Percentiles rank a stretch among this genome's conserved stretches.
phyloP scores from a whole-genome alignment of 1,284 basidiomycete genomes.

The Apiotrichum mycotoxinovorans region DNA sequence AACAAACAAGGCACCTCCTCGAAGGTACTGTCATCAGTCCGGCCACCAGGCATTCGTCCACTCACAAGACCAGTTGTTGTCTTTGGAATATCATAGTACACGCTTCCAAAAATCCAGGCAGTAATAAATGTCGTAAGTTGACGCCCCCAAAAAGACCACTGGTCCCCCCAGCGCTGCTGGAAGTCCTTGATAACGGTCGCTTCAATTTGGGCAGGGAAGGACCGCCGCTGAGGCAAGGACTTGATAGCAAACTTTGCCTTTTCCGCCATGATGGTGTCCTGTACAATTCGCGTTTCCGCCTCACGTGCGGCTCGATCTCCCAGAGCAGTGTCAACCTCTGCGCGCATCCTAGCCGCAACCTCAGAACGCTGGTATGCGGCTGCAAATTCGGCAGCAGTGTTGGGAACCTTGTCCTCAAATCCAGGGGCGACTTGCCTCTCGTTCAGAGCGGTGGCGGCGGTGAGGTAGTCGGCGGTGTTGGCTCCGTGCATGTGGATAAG shows the following conservation, averaged over 20 bases:
- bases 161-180: slow-evolving; percentile 43
- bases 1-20: slow-evolving; percentile 64
- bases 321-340: slow-evolving; percentile 36
- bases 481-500: slow-evolving; percentile 56
- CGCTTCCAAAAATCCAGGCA: slow-evolving; percentile 59
- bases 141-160: slow-evolving; percentile 34
- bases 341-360: slow-evolving; percentile 29
- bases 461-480: slow-evolving; percentile 58
- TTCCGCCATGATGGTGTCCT: slow-evolving; percentile 22
- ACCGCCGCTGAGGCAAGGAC: slow-evolving; percentile 26
- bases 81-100: slow-evolving; percentile 64
- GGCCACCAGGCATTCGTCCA: slow-evolving; percentile 56
- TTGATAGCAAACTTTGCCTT: slow-evolving; percentile 24
- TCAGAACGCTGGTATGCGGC: slow-evolving; percentile 32
- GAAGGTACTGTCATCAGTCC: slow-evolving; percentile 59
- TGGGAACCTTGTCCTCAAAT: slow-evolving; percentile 54
- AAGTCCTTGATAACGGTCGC: slow-evolving; percentile 40
- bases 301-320: slow-evolving; percentile 19
- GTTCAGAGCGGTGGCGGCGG: slow-evolving; percentile 56
- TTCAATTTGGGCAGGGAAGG: slow-evolving; percentile 36
- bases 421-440: slow-evolving; percentile 58
- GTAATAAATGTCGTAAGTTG: slow-evolving; percentile 36
- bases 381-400: slow-evolving; percentile 55
- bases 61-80: slow-evolving; percentile 58
- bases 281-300: slow-evolving; percentile 26